phyloP scores from a whole-genome alignment of 306 rosid genomes.

The Oxytropis ochrocephala region DNA sequence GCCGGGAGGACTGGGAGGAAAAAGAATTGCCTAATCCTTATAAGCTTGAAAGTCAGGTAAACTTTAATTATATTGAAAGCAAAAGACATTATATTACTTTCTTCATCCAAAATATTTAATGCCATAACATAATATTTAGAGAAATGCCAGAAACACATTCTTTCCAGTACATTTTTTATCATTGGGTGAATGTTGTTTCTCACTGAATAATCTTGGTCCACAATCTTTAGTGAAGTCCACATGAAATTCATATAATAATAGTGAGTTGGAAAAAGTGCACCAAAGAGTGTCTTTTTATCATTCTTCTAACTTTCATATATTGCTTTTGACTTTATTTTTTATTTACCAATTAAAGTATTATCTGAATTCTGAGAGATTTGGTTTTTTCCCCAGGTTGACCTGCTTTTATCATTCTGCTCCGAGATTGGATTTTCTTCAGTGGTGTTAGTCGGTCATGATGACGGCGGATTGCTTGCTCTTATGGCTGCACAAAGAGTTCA shows the following conservation, averaged over 20 bases:
- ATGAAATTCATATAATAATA: neutral
- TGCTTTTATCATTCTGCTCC: conserved; percentile 32
- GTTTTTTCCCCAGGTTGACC: conserved; percentile 4
- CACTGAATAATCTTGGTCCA: neutral
- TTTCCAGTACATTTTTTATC: neutral
- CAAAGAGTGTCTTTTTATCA: neutral
- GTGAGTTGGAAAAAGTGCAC: neutral
- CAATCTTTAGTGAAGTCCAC: neutral
- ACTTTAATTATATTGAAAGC: too few species aligned
- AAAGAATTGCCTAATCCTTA: conserved; percentile 81
- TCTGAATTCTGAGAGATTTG: neutral
- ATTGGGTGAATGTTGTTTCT: neutral
- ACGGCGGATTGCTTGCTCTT: conserved; percentile 80
- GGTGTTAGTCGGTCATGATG: conserved; percentile 77
- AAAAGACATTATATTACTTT: neutral
- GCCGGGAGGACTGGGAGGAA: conserved; percentile 78
- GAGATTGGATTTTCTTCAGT: conserved; percentile 30
- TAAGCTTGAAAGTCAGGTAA: conserved; percentile 82
- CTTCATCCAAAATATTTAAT: too few species aligned
- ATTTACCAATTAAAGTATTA: neutral
- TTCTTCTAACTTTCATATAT: neutral
- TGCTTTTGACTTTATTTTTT: neutral
- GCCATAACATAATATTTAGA: neutral
- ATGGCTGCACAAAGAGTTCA: conserved; percentile 66
- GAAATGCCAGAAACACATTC: neutral